Conservation (phyloP, 208 protist genomes). For the Leishmania amazonensis region DNA sequence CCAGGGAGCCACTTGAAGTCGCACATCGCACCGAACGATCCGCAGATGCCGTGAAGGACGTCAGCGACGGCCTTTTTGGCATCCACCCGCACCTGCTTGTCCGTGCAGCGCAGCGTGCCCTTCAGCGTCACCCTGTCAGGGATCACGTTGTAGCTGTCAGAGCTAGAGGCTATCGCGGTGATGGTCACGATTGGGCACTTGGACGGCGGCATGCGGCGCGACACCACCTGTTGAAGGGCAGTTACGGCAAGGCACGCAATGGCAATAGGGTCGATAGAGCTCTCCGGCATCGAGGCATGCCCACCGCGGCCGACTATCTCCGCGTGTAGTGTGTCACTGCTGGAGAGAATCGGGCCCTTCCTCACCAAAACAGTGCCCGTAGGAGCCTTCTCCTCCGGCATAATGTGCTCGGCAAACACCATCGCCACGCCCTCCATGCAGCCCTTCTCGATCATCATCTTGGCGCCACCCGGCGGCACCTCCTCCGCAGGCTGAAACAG, state of each 20-base stretch:
- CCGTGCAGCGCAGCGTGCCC: constrained; percentile 47
- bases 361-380: constrained; percentile 27
- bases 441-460: constrained; percentile 48
- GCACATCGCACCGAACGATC: constrained; percentile 33
- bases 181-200: constrained; percentile 54
- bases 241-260: constrained; percentile 43
- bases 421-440: constrained; percentile 62
- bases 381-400: constrained; percentile 21
- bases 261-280: constrained; percentile 51
- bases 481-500: constrained; percentile 81
- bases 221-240: constrained; percentile 56
- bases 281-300: constrained; percentile 63
- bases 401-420: constrained; percentile 54
- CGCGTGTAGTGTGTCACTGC: constrained; percentile 37
- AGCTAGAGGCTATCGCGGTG: constrained; percentile 36
- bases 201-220: constrained; percentile 41
- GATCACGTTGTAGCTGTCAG: constrained; percentile 66
- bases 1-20: constrained; percentile 36
- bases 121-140: constrained; percentile 48
- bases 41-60: constrained; percentile 36
- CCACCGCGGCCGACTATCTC: constrained; percentile 49
- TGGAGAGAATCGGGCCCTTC: constrained; percentile 30
- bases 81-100: constrained; percentile 32
- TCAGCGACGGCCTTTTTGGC: constrained; percentile 34
- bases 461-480: constrained; percentile 52